Conservation (phyloP, 495 filamentous ascomycete genomes). For the Lasiosphaeria miniovina region DNA sequence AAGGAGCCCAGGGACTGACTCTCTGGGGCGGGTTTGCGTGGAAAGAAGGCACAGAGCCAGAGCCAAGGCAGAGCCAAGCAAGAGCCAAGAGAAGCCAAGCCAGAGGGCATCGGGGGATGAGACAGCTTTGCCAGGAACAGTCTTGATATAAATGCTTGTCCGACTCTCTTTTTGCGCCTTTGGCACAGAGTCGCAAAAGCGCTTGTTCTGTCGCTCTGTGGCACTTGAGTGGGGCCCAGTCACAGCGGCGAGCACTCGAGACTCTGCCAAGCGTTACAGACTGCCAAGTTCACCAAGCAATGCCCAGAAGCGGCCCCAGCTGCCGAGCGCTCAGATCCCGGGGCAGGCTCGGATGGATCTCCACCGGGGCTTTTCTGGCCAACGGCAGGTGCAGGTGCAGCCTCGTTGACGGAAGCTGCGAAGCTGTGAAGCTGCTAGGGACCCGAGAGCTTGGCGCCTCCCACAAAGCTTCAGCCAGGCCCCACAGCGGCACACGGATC, state of each 20-base stretch:
- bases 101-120: neutral
- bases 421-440: too few species aligned
- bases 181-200: neutral
- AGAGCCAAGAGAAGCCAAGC: constrained; percentile 3
- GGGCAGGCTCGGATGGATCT: too few species aligned
- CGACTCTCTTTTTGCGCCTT: neutral
- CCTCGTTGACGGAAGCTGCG: too few species aligned
- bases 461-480: too few species aligned
- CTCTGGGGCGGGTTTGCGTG: neutral
- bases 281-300: constrained; percentile 16
- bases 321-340: too few species aligned
- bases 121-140: constrained; percentile 2
- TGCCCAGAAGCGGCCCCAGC: neutral
- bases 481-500: too few species aligned
- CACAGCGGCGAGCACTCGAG: constrained; percentile 23
- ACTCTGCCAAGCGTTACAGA: constrained; percentile 37
- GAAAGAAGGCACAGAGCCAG: too few species aligned
- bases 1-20: neutral
- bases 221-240: neutral
- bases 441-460: too few species aligned
- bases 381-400: too few species aligned
- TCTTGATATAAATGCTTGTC: constrained; percentile 5
- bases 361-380: too few species aligned
- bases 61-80: constrained; percentile 4
- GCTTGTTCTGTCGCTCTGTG: too few species aligned